Percentiles rank a stretch among this genome's conserved stretches.
Conservation (phyloP, 2,329 filamentous ascomycete genomes). For the Blastomyces gilchristii region DNA sequence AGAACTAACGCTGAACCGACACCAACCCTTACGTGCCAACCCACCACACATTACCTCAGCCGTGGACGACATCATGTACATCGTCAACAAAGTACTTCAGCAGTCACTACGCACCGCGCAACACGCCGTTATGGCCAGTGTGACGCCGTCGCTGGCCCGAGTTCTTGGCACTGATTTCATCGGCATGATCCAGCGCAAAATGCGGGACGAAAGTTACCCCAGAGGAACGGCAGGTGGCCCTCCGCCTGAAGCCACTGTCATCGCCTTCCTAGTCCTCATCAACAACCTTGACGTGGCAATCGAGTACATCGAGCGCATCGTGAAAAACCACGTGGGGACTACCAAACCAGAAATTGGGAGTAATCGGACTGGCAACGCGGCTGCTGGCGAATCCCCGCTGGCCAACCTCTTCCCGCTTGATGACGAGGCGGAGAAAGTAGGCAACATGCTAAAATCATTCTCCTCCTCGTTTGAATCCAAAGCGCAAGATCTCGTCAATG, state of each 20-base stretch:
- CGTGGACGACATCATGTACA: slow-evolving; percentile 99
- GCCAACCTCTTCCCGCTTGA: slow-evolving; percentile 68
- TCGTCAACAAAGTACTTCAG: slow-evolving; percentile 83
- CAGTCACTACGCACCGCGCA: slow-evolving; percentile 81
- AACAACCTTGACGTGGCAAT: slow-evolving; percentile 91
- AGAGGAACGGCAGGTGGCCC: slow-evolving; percentile 65
- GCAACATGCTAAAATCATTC: slow-evolving; percentile 57
- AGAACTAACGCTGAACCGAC: slow-evolving; percentile 66
- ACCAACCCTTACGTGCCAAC: slow-evolving; percentile 61
- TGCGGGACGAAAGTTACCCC: slow-evolving; percentile 92
- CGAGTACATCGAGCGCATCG: slow-evolving; percentile 82
- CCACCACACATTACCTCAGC: slow-evolving; percentile 88
- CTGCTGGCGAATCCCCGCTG: slow-evolving; percentile 31
- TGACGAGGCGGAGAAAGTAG: slow-evolving; percentile 61
- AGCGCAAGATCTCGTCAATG: slow-evolving; percentile 67
- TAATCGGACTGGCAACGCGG: slow-evolving; percentile 26
- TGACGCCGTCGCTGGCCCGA: slow-evolving; percentile 66
- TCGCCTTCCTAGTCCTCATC: slow-evolving; percentile 82
- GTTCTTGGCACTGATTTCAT: slow-evolving; percentile 85
- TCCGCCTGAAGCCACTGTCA: slow-evolving; percentile 78
- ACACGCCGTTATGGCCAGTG: slow-evolving; percentile 61
- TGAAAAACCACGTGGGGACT: slow-evolving; percentile 52
- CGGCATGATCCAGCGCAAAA: slow-evolving; percentile 93
- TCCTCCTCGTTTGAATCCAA: slow-evolving; percentile 65
- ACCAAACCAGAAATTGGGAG: slow-evolving; percentile 20